Conservation (phyloP, 1,139 yeast species). For the Spencermartinsiella ligniputridi region DNA sequence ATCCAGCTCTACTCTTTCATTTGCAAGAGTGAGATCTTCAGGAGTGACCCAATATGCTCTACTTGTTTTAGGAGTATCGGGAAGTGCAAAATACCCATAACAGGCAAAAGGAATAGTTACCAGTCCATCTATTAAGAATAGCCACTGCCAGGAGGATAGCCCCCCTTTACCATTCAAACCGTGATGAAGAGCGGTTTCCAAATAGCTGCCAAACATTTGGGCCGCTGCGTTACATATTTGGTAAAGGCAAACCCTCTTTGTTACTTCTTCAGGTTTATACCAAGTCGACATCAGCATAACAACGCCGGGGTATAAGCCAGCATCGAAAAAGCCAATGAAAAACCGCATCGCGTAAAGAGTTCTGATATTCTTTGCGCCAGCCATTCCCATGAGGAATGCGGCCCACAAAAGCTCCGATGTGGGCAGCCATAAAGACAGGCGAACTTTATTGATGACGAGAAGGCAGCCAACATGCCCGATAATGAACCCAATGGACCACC, state of each 20-base stretch:
- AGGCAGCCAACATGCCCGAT: constrained; percentile 46
- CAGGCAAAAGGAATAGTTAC: constrained; percentile 53
- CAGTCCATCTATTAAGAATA: constrained; percentile 55
- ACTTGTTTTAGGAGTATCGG: constrained; percentile 56
- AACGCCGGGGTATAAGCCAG: constrained; percentile 54
- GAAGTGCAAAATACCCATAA: constrained; percentile 57
- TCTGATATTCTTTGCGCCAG: constrained; percentile 42
- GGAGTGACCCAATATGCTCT: constrained; percentile 7
- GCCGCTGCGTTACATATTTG: constrained; percentile 30
- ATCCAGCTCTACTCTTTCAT: not conserved
- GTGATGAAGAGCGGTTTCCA: constrained; percentile 48
- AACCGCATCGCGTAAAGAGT: constrained; percentile 55
- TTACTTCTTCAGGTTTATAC: constrained; percentile 54
- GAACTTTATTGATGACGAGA: constrained; percentile 34
- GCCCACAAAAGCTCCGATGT: constrained; percentile 61
- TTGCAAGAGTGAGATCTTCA: not conserved
- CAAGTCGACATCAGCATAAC: constrained; percentile 58
- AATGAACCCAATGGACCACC: constrained; percentile 55
- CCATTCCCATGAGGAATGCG: constrained; percentile 53
- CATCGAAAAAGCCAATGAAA: constrained; percentile 57
- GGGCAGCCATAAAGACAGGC: constrained; percentile 55
- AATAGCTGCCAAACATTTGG: constrained; percentile 37
- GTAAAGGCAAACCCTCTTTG: constrained; percentile 53
- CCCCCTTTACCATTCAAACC: constrained; percentile 46
- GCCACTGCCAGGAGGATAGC: constrained; percentile 61